Base-by-base conservation (phyloP, 176 grass and related monocot genomes). In the Eleusine coracana region DNA sequence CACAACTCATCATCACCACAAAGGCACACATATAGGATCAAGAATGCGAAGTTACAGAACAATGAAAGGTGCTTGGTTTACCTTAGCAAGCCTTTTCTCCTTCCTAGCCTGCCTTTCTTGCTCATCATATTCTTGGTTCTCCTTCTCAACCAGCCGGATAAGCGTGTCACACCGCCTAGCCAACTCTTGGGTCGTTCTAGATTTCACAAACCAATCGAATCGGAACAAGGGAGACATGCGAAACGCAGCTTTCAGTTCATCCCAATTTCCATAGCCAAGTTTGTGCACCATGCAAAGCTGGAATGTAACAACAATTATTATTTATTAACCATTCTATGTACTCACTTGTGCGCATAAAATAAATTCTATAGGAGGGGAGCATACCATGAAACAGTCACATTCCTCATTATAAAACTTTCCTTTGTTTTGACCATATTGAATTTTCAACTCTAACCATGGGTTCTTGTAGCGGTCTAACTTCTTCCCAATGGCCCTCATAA, bases 181-280 rank as follows among this genome's bases (percentile, higher is more conserved):
- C 79, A 99, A 89, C 80, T 99, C 96, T 86, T 99, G 96, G 10
- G 89, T 88, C 62, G 93, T 99, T 29, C 96, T 94, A 0, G 96
- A 96, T 77, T 99, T 99, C 69, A 99, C 96, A 90, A 99, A 99
- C 96, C 96, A 99, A 70, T 99, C 96, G n/a, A 99, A 99, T 13
- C 96, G 91, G 56, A 99, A 99, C 82, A 96, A 86, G 13, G 93
- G 91, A 17, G 96, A 99, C 69, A 80, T 95, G 34, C 96, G 90
- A 39, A 96, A 99, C 10, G 96, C 96, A 64, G 93, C 89, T 91
- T 96, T 99, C 65, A 99, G 89, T 77, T 96, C 96, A 81, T 99
- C 96, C 96, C 96, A 99, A 27, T 92, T 91, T 64, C 96, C 96
- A 31, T 99, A 99, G 18, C 96, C 96, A 85, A 96, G 93, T 60